Evolutionary conservation across 2,329 filamentous ascomycete genomes (phyloP).

Genomic region (Stylonectria norvegica): DNA sequence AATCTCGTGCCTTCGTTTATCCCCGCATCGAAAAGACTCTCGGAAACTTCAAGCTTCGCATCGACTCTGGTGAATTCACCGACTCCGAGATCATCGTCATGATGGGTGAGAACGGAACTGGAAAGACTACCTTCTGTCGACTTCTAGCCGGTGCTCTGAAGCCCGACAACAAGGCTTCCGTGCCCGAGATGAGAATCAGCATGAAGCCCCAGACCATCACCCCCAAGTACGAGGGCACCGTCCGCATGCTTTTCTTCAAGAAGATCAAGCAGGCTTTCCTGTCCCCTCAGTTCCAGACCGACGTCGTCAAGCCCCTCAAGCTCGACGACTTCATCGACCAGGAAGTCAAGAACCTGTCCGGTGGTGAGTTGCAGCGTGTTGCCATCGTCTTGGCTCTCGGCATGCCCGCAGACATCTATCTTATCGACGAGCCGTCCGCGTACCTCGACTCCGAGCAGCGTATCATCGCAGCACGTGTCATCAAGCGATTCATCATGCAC

Average conservation of each 20-base stretch:
- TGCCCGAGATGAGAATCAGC: constrained; percentile 94
- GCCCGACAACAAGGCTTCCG: constrained; percentile 72
- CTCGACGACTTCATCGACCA: constrained; percentile 99
- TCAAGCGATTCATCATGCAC: constrained; percentile 99
- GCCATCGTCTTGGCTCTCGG: constrained; percentile 96
- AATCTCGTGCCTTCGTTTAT: constrained; percentile 80
- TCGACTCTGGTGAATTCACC: constrained; percentile 84
- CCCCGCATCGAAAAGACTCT: constrained; percentile 91
- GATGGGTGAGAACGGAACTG: constrained; percentile 99
- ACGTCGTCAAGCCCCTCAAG: constrained; percentile 99
- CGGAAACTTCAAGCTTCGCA: constrained; percentile 77
- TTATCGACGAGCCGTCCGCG: constrained; percentile 95
- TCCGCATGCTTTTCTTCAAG: constrained; percentile 98
- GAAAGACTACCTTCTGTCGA: constrained; percentile 98
- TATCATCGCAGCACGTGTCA: constrained; percentile 94
- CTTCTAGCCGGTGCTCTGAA: constrained; percentile 91
- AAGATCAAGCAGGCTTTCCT: constrained; percentile 97
- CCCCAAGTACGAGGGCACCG: constrained; percentile 94
- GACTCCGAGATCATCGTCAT: constrained; percentile 99
- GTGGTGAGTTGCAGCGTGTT: constrained; percentile 98
- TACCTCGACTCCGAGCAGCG: constrained; percentile 99
- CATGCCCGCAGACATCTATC: constrained; percentile 93
- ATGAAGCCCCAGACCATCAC: constrained; percentile 99
- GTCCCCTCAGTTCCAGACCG: constrained; percentile 97
- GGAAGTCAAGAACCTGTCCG: constrained; percentile 97